Evolutionary conservation across 345 rosid species (phyloP), one percentile per base, ranked within the genome.

Genomic region (Excoecaria agallocha): DNA sequence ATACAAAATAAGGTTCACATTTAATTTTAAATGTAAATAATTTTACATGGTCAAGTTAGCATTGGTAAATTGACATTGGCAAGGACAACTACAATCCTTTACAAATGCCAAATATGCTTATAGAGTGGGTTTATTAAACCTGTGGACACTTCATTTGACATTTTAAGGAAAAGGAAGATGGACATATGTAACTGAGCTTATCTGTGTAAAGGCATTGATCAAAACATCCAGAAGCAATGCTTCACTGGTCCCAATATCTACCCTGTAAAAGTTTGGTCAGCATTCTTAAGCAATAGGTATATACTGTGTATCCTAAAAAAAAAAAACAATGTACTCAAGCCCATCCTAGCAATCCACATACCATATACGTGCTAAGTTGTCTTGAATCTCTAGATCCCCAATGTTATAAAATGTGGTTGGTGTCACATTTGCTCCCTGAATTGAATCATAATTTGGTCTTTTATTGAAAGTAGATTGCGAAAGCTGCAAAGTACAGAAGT

Each of bases 341-440:
- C 45, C 22, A 57, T 66, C 16, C 65, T n/a, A 75, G 6, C 35
- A 58, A 78, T 52, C 8, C 37, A 35, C 75, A 57, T 87, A 92
- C 97, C 97, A 94, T 75, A 92, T 68, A 0, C 97, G 91, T 62
- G 93, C 97, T 37, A 91, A 75, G 78, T 94, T 92, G 70, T 92
- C 95, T 78, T 94, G 97, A 63, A 94, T 74, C 88, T 91, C 98
- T 57, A 94, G 85, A 83, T 94, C 95, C 38, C 98, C 97, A 0
- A 90, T 91, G 84, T 94, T 92, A 80, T 87, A 92, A 81, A 94
- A 91, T 57, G 98, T 89, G 54, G 96, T 81, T 30, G 97, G 97
- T 49, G 81, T 84, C 66, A 85, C 89, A 80, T 94, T 91, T 73
- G 97, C 97, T 81, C 98, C 98, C 61, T 86, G 85, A 68, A 91